Evolutionary conservation across 139 green algal genomes (phyloP).

Genomic region (Chlorella vulgaris): DNA sequence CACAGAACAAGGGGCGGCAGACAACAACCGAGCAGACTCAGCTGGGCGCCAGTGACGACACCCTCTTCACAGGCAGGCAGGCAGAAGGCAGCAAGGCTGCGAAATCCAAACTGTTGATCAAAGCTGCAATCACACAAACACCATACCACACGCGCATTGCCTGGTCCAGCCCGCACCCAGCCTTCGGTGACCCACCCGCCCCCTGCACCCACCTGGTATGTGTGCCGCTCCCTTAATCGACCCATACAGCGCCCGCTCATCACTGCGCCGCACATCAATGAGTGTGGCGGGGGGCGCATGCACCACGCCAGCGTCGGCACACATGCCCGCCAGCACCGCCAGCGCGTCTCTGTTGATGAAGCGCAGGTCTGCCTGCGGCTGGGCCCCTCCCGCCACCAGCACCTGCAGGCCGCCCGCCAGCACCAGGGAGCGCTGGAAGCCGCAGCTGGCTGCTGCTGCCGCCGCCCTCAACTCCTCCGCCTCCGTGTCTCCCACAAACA

Average conservation of each 20-base stretch:
- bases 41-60: no score
- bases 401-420: slow-evolving; percentile 41
- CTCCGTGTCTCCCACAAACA: slow-evolving; percentile 43
- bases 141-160: no score
- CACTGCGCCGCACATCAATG: slow-evolving; percentile 75
- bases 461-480: slow-evolving; percentile 37
- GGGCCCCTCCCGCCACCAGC: background rate
- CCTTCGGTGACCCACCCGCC: no score
- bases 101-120: no score
- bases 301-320: background rate
- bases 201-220: slow-evolving; percentile 57
- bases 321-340: slow-evolving; percentile 32
- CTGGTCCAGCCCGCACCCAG: no score
- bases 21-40: no score
- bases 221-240: slow-evolving; percentile 60
- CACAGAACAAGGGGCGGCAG: background rate
- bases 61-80: background rate
- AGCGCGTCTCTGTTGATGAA: slow-evolving; percentile 57
- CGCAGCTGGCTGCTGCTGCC: slow-evolving; percentile 22
- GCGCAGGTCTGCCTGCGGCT: slow-evolving; percentile 40
- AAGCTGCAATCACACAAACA: no score
- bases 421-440: slow-evolving; percentile 42
- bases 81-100: background rate
- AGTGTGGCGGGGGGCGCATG: slow-evolving; percentile 26
- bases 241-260: slow-evolving; percentile 81